Percentiles rank a stretch among this genome's conserved stretches.
Evolutionary conservation across 495 filamentous ascomycete species (phyloP).

Genomic region (Podospora pseudocomata): DNA sequence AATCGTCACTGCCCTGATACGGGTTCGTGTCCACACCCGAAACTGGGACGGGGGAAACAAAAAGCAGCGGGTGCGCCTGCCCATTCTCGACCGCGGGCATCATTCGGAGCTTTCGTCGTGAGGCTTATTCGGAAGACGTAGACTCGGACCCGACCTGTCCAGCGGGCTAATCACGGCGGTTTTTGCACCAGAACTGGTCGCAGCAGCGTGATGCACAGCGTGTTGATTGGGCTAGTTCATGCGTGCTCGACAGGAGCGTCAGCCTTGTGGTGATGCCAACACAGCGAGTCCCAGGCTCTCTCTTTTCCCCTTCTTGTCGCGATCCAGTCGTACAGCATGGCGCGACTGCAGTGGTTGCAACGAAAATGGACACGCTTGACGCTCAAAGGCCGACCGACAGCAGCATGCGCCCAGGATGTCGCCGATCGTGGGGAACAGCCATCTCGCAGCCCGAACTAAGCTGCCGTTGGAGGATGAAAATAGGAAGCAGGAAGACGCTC

Average conservation of each 20-base stretch:
- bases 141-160: slow-evolving; percentile 5
- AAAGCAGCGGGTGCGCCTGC: neutral
- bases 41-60: neutral
- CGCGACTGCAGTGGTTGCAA: neutral
- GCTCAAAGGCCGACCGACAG: slow-evolving; percentile 10
- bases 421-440: slow-evolving; percentile 4
- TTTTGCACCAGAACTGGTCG: neutral
- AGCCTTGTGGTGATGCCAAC: slow-evolving; percentile 4
- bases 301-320: slow-evolving; percentile 3
- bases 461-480: neutral
- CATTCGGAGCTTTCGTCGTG: neutral
- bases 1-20: neutral
- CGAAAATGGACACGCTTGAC: neutral
- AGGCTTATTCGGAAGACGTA: neutral
- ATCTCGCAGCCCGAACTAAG: neutral
- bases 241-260: neutral
- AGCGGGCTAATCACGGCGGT: neutral
- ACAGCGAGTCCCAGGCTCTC: neutral
- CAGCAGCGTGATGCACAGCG: neutral
- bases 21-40: neutral
- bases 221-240: neutral
- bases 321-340: slow-evolving; percentile 4
- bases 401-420: slow-evolving; percentile 4
- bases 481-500: too few species aligned
- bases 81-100: neutral